phyloP scores from a whole-genome alignment of 371 early-diverging fungal species.

The Capillidium rhysosporum region DNA sequence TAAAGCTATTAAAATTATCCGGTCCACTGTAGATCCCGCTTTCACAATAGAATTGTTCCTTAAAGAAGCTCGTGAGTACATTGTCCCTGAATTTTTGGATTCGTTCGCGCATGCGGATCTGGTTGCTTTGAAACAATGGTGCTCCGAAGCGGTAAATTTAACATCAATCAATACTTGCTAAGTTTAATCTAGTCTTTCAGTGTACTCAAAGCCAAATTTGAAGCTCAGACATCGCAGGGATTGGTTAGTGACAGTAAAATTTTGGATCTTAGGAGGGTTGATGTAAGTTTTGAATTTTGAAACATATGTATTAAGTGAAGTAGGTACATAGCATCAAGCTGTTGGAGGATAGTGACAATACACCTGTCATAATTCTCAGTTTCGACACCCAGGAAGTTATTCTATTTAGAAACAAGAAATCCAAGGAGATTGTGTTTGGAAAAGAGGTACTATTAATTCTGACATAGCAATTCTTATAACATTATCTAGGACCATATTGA shows the following conservation, averaged over 20 bases:
- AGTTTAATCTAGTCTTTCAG: constrained; percentile 42
- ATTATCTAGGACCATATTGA: constrained; percentile 53
- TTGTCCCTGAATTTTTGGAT: constrained; percentile 92
- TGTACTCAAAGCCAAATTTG: constrained; percentile 65
- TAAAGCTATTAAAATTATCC: constrained; percentile 61
- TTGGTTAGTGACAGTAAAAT: constrained; percentile 81
- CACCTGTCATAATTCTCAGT: constrained; percentile 71
- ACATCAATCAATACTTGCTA: constrained; percentile 4
- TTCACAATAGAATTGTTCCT: constrained; percentile 76
- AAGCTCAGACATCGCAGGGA: constrained; percentile 69
- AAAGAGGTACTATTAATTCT: constrained; percentile 27
- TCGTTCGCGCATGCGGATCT: constrained; percentile 75
- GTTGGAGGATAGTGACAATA: constrained; percentile 56
- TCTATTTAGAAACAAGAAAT: constrained; percentile 69
- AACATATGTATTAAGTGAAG: background rate
- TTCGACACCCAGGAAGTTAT: constrained; percentile 89
- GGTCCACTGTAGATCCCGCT: constrained; percentile 58
- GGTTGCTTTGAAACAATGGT: constrained; percentile 71
- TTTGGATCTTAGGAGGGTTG: constrained; percentile 79
- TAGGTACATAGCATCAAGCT: constrained; percentile 41
- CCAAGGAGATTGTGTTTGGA: constrained; percentile 69
- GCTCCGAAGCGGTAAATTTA: constrained; percentile 60
- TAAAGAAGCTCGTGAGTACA: constrained; percentile 72
- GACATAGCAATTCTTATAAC: background rate
- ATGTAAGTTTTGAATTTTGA: constrained; percentile 23